Base-by-base conservation (phyloP, 495 filamentous ascomycete genomes). In the Tuber borchii region DNA sequence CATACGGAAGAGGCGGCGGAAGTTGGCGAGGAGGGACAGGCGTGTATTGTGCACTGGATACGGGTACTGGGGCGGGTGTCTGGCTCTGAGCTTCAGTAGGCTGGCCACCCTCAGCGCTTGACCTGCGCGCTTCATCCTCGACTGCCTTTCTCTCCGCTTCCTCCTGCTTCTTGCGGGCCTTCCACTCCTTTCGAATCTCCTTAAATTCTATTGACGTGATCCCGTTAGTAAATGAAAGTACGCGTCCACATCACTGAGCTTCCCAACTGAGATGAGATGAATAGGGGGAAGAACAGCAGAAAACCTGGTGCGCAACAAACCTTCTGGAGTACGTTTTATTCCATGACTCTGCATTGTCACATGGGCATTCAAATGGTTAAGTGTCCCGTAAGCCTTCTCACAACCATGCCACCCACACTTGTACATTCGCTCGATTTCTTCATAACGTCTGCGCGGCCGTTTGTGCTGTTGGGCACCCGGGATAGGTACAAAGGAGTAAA, bases 391-490 rank as follows among this genome's bases (percentile, higher is more conserved):
- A 19, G 95, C 95, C 85, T 98, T 98, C 83, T 98, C 95, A 83
- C 95, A 99, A 7, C 94, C 94, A 76, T 97, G 93, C 93, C 93
- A 97, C 16, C 95, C 95, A 85, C 95, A 99, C 85, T 97, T 97
- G 86, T 99, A 99, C 95, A 99, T 99, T 75, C 95, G 91, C 87
- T 99, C 95, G 82, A 99, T 99, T 84, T 99, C 95, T 86, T 99
- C 95, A 81, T 97, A 99, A 45, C 95, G 90, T 78, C 95, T 89
- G 79, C 95, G 90, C 34, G 95, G 95, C 70, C 95, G 90, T 87
- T 99, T 99, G 84, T 98, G 94, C 84, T 99, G 95, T 82, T 97
- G 94, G 43, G 95, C 93, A 72, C 95, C 95, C 19, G 95, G 95
- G 83, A 99, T 99, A 1, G 95, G 95, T 70, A 99, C 95, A 83